phyloP scores from a whole-genome alignment of 2,329 filamentous ascomycete species.

The Stagonosporopsis rhizophila region DNA sequence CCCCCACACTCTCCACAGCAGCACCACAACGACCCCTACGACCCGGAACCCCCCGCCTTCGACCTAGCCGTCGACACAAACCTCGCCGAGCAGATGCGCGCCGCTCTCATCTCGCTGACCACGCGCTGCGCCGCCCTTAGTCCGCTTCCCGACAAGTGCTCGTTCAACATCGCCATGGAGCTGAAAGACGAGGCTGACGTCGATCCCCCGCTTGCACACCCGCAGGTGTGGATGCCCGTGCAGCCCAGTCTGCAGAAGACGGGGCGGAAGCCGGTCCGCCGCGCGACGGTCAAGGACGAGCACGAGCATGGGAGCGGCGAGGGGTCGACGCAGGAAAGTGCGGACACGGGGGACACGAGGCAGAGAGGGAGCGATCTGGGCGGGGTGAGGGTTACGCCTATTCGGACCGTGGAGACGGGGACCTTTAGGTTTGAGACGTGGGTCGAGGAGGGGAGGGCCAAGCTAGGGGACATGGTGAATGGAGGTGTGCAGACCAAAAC shows the following conservation, averaged over 20 bases:
- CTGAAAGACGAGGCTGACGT: slow-evolving; percentile 65
- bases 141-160: slow-evolving; percentile 68
- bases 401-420: slow-evolving; percentile 69
- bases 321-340: slow-evolving; percentile 24
- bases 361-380: slow-evolving; percentile 52
- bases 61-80: slow-evolving; percentile 54
- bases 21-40: slow-evolving; percentile 5
- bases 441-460: slow-evolving; percentile 70
- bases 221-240: slow-evolving; percentile 67
- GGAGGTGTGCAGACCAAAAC: not conserved
- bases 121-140: slow-evolving; percentile 65
- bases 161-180: slow-evolving; percentile 79
- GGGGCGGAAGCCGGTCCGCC: slow-evolving; percentile 22
- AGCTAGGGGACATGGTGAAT: slow-evolving; percentile 46
- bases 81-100: slow-evolving; percentile 76
- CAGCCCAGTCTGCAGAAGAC: slow-evolving; percentile 56
- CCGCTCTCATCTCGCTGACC: slow-evolving; percentile 68
- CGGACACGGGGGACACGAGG: slow-evolving; percentile 16
- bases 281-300: slow-evolving; percentile 1
- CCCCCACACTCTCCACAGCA: not conserved
- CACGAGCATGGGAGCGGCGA: slow-evolving; percentile 5
- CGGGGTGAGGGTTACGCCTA: slow-evolving; percentile 64
- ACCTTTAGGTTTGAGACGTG: slow-evolving; percentile 72
- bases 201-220: slow-evolving; percentile 56
- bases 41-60: slow-evolving; percentile 21